Percentiles rank a stretch among this genome's conserved stretches.
Conservation (phyloP, 2,329 filamentous ascomycete species). For the Trichocomaceae sp. region DNA sequence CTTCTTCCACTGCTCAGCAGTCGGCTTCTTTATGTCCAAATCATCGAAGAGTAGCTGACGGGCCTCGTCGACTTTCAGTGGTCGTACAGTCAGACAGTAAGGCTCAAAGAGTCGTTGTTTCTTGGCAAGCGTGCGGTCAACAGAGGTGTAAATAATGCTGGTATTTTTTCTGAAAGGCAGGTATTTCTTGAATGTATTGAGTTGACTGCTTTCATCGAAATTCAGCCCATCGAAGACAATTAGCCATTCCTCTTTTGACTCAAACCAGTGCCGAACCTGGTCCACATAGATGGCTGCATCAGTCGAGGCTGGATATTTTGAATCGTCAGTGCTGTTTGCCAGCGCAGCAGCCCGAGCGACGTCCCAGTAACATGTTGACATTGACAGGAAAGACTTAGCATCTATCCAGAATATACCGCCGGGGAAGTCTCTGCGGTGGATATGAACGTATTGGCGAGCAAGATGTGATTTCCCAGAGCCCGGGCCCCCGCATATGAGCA, state of each 20-base stretch:
- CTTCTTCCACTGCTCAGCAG: slow-evolving; percentile 48
- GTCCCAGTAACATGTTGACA: slow-evolving; percentile 58
- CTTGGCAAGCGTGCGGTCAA: slow-evolving; percentile 52
- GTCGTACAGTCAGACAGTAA: slow-evolving; percentile 50
- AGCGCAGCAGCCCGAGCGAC: slow-evolving; percentile 55
- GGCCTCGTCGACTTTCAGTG: slow-evolving; percentile 52
- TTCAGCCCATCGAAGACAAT: slow-evolving; percentile 61
- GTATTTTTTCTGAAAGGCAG: slow-evolving; percentile 59
- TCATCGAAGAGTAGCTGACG: slow-evolving; percentile 57
- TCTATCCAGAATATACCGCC: slow-evolving; percentile 66
- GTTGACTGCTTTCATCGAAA: slow-evolving; percentile 51
- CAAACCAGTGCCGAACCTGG: slow-evolving; percentile 57
- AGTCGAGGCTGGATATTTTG: slow-evolving; percentile 28
- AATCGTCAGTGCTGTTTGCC: slow-evolving; percentile 37
- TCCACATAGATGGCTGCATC: slow-evolving; percentile 48
- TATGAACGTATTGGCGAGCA: slow-evolving; percentile 60
- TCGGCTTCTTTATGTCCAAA: slow-evolving; percentile 53
- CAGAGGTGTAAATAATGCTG: slow-evolving; percentile 62
- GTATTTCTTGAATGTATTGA: slow-evolving; percentile 49
- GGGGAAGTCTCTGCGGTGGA: slow-evolving; percentile 52
- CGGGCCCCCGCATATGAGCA: slow-evolving; percentile 58
- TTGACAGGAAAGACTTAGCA: slow-evolving; percentile 53
- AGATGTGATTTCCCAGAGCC: slow-evolving; percentile 65
- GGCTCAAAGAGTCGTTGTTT: slow-evolving; percentile 55
- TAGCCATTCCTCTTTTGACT: slow-evolving; percentile 57